phyloP scores from a whole-genome alignment of 2,329 filamentous ascomycete species.

The Alternaria novae-zelandiae region DNA sequence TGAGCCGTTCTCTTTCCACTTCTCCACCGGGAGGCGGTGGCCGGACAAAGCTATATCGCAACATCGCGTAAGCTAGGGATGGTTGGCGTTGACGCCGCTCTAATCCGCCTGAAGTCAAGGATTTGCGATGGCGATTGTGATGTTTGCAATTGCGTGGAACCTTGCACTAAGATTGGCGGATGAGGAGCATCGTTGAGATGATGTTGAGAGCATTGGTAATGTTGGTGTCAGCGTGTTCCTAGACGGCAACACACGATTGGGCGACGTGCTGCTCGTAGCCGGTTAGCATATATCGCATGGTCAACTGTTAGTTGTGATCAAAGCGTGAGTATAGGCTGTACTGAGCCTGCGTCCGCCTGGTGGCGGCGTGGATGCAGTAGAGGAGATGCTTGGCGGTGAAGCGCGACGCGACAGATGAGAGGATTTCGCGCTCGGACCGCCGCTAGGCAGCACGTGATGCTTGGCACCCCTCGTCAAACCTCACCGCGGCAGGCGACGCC shows the following conservation, averaged over 20 bases:
- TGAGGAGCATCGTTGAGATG: neutral
- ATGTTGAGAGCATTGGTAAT: neutral
- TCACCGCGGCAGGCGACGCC: neutral
- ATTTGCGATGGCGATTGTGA: no score
- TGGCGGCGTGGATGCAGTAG: neutral
- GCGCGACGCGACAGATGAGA: neutral
- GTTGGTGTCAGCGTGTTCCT: neutral
- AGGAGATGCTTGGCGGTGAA: neutral
- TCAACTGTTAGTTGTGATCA: neutral
- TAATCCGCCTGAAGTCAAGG: no score
- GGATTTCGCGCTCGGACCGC: neutral
- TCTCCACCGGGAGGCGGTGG: neutral
- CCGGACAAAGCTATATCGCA: neutral
- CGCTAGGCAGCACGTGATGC: neutral
- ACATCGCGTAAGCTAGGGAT: neutral
- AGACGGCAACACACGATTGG: neutral
- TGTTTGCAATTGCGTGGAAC: rapidly evolving
- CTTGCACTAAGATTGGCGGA: no score
- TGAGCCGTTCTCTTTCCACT: neutral
- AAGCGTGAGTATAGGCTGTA: neutral
- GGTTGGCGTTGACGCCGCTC: neutral
- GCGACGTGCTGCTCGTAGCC: neutral
- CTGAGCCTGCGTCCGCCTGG: neutral
- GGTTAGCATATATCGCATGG: neutral
- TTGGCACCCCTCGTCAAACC: neutral